Evolutionary conservation across 768 basidiomycete genomes (phyloP).

Genomic region (Lactifluus subvellereus): DNA sequence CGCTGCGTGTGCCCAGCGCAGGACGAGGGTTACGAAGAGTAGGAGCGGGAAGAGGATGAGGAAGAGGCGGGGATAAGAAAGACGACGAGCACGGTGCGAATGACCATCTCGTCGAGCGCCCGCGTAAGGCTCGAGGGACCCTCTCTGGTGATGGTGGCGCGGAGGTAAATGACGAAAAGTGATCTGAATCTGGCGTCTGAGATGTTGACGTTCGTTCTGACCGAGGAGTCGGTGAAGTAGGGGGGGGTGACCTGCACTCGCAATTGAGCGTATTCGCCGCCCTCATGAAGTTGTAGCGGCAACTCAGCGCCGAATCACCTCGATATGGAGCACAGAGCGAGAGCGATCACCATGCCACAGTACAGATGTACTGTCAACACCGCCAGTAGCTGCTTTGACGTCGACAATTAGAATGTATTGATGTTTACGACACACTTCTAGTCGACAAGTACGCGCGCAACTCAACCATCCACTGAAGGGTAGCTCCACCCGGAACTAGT

Average conservation of each 20-base stretch:
- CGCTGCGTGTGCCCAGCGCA: conserved; percentile 73
- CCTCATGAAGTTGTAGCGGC: no score
- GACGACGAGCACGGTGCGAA: neutral
- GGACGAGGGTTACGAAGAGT: conserved; percentile 40
- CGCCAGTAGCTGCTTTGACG: neutral
- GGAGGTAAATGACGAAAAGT: neutral
- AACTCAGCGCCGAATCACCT: no score
- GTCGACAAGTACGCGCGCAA: conserved; percentile 7
- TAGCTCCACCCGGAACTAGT: conserved; percentile 1
- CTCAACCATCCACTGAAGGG: neutral
- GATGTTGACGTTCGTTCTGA: neutral
- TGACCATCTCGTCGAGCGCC: neutral
- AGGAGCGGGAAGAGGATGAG: neutral
- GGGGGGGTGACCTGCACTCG: no score
- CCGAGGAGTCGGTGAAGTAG: neutral
- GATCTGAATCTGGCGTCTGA: neutral
- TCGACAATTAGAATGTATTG: conserved; percentile 19
- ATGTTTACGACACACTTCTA: conserved; percentile 8
- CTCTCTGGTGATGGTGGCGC: neutral
- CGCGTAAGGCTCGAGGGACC: neutral
- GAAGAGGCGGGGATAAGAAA: neutral
- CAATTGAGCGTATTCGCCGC: no score
- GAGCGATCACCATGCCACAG: no score
- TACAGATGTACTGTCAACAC: no score
- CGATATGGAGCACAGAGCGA: no score